Conservation (phyloP, 2,329 filamentous ascomycete species). For the Colletotrichum scovillei region DNA sequence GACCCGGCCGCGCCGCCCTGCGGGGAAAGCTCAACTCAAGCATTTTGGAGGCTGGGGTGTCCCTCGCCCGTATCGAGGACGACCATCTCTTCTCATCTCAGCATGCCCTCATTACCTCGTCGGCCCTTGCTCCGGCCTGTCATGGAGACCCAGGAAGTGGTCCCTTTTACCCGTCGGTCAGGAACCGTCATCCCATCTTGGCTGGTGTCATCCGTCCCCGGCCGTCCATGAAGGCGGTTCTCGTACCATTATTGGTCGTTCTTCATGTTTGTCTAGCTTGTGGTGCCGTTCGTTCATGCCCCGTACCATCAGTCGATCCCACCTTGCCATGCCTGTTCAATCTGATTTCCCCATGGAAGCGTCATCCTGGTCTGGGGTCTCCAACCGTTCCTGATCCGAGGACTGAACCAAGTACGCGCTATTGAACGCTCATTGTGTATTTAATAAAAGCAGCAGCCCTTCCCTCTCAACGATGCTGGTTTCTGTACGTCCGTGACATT, state of each 20-base stretch:
- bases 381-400: conserved; percentile 23
- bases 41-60: conserved; percentile 9
- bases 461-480: neutral
- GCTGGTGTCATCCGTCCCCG: neutral
- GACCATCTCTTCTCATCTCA: conserved; percentile 6
- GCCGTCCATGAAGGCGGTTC: conserved; percentile 3
- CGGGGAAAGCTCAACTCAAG: conserved; percentile 25
- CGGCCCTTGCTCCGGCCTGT: neutral
- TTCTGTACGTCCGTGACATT: neutral
- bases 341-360: conserved; percentile 16
- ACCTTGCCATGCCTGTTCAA: conserved; percentile 14
- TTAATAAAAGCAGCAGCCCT: conserved; percentile 9
- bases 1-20: conserved; percentile 8
- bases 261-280: neutral
- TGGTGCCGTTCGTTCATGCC: conserved; percentile 7
- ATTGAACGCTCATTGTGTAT: neutral
- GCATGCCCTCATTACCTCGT: neutral
- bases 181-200: conserved; percentile 13
- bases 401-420: neutral
- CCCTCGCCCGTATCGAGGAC: neutral
- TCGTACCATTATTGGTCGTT: conserved; percentile 16
- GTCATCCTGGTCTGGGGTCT: conserved; percentile 17
- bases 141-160: neutral
- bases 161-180: conserved; percentile 30
- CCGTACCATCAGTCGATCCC: neutral